These are phyloP conservation scores for Ulmus americana DNA, from an alignment of 331 rosid species.

Conservation along the genomic window DNA sequence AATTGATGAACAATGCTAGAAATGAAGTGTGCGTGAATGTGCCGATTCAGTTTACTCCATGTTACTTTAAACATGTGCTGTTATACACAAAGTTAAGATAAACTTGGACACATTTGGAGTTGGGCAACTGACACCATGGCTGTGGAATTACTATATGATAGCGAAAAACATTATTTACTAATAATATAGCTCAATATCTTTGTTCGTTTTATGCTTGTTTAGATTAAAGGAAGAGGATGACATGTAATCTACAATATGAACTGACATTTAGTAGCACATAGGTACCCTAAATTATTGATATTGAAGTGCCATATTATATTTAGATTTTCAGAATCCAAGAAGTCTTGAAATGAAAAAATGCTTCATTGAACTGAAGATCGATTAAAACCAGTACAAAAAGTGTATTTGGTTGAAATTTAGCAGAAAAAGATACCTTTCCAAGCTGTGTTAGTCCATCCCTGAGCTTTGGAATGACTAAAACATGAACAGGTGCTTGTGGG, in stretches of 20 bases:
- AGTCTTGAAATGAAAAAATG: not conserved
- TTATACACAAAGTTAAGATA: not conserved
- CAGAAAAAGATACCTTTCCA: constrained; percentile 44
- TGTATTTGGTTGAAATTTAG: not conserved
- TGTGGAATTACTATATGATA: too few species aligned
- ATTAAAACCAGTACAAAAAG: not conserved
- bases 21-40: not conserved
- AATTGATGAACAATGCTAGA: not conserved
- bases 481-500: constrained; percentile 92
- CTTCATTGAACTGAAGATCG: not conserved
- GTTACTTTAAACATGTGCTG: not conserved
- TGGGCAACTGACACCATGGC: not conserved
- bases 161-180: too few species aligned
- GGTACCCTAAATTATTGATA: not conserved
- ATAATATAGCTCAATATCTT: not conserved
- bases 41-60: not conserved
- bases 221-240: not conserved
- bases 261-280: not conserved
- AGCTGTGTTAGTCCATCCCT: constrained; percentile 78
- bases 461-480: constrained; percentile 72
- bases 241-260: not conserved
- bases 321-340: not conserved
- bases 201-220: not conserved
- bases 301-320: not conserved
- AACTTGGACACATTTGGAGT: not conserved